Base-by-base conservation (phyloP, 768 basidiomycete genomes). In the Mycena albidolilacea region DNA sequence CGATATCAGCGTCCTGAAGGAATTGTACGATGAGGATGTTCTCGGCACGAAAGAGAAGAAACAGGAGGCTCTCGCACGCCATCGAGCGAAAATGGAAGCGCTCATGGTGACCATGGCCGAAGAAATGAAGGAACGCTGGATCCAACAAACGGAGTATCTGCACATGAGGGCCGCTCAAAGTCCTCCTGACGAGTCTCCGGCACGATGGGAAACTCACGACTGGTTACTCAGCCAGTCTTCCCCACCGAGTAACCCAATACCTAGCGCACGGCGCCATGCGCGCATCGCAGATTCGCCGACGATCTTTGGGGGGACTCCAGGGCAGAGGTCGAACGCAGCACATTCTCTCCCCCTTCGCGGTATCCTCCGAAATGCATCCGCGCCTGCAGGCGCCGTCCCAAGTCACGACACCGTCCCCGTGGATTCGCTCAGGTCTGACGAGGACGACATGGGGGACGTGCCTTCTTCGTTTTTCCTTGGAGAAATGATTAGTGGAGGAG, bases 1-100 rank as follows among this genome's bases (percentile, higher is more conserved):
- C 41, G 75, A 75, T 30, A 38, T 75, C 60, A 44, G 43, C 11
- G 71, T 75, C 17, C 17, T 75, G 64, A 72, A 69, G 75, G 55
- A 70, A 63, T 21, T 75, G 58, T 72, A 72, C 39, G 69, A 75
- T 14, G 68, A 68, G 7, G 69, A 63, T n/a, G 12, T 64, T 6
- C 19, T 37, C 50, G 3, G 35, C 8, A 38, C 60, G n/a, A 69
- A 58, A 12, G 60, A 23, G n/a, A 64, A 70, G 55, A 65, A 19
- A 38, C 14, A 41, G 41, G 60, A 72, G 44, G 30, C 70, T 21
- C 62, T 75, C 50, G 15, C 19, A 30, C 38, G 1, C 30, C 75
- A 75, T 54, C 64, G 52, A 9, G 37, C 30, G 19, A 70, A 70
- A 54, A 75, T 75, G 75, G 61, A 75, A 46, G 37, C 8, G 5